Conservation (phyloP, 2,329 filamentous ascomycete species). For the Orbilia oligospora region DNA sequence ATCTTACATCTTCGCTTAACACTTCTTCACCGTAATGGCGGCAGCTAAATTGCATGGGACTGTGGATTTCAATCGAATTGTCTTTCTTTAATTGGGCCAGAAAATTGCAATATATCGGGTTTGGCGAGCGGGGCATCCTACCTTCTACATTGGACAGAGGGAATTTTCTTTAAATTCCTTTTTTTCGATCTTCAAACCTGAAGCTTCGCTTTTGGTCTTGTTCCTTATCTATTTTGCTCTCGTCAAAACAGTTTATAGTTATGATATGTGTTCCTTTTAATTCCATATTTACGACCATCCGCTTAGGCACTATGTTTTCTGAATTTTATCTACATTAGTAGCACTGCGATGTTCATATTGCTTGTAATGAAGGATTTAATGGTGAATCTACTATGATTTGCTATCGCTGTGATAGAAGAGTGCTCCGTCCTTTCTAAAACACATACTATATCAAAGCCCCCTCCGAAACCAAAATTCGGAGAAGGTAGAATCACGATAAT, state of each 20-base stretch:
- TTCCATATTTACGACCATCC: too few species aligned
- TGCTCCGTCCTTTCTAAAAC: neutral
- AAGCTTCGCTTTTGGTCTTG: neutral
- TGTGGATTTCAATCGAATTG: constrained; percentile 1
- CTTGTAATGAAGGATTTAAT: neutral
- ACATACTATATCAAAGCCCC: too few species aligned
- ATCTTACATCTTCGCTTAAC: constrained; percentile 27
- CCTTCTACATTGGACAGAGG: neutral
- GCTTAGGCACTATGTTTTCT: neutral
- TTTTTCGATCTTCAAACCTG: neutral
- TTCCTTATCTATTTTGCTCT: neutral
- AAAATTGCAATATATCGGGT: constrained; percentile 6
- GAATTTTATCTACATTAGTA: neutral
- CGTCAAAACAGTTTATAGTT: neutral
- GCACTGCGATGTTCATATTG: too few species aligned
- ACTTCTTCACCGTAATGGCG: constrained; percentile 26
- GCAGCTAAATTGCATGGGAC: constrained; percentile 30
- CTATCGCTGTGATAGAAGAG: neutral
- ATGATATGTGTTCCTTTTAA: neutral
- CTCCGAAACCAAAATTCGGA: neutral
- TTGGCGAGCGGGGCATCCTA: neutral
- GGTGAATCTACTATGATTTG: neutral
- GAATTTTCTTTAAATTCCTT: neutral
- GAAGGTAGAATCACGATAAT: neutral
- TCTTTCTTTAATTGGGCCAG: neutral